A percentile compares a stretch with the other conserved stretches of the same genome.
These are phyloP conservation scores for Fusarium udum DNA, from an alignment of 2,329 filamentous ascomycete species.

Conservation along the genomic window DNA sequence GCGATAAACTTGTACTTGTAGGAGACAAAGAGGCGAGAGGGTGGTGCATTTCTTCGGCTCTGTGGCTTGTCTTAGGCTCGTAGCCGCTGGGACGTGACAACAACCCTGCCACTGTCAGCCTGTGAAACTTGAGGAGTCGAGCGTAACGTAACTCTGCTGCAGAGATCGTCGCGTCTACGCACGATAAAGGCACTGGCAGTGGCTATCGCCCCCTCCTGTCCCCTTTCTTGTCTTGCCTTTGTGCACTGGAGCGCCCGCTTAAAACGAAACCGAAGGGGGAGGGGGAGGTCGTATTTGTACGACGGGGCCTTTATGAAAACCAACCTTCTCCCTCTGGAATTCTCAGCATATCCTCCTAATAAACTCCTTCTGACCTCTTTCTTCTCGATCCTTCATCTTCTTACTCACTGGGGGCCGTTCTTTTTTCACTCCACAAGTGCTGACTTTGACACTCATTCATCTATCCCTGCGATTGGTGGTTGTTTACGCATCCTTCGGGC, in stretches of 20 bases:
- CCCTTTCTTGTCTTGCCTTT: constrained; percentile 18
- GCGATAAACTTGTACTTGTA: constrained; percentile 7
- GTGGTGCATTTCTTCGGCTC: neutral
- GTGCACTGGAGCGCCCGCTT: constrained; percentile 17
- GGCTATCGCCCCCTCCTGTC: constrained; percentile 7
- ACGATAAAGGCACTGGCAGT: neutral
- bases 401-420: constrained; percentile 13
- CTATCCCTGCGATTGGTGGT: constrained; percentile 20
- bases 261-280: neutral
- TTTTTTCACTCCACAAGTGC: constrained; percentile 8
- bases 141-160: constrained; percentile 36
- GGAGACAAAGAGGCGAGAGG: constrained; percentile 14
- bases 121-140: constrained; percentile 33
- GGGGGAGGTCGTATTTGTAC: constrained; percentile 16
- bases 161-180: constrained; percentile 32
- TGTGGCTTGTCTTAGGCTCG: constrained; percentile 16
- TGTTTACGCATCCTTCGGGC: constrained; percentile 20
- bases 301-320: neutral
- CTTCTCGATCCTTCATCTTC: neutral
- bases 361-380: neutral
- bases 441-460: constrained; percentile 6
- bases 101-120: constrained; percentile 25
- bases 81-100: constrained; percentile 25
- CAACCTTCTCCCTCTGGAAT: neutral
- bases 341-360: neutral